Evolutionary conservation across 1,284 basidiomycete species (phyloP).

Genomic region (Dichomitus squalens): DNA sequence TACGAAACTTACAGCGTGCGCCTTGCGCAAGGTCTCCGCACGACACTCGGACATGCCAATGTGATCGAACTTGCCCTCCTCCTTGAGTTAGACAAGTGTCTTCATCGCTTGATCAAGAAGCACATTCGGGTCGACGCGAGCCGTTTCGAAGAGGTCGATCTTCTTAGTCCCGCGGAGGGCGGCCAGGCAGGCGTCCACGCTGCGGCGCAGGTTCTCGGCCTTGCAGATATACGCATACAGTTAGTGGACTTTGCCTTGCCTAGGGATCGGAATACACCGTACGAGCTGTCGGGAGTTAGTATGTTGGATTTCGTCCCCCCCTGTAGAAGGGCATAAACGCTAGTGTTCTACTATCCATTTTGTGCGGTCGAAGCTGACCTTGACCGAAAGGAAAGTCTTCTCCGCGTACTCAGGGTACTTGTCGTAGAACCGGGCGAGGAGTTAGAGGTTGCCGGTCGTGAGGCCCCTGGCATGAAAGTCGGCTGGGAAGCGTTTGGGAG

Average conservation of each 20-base stretch:
- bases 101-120: conserved; percentile 36
- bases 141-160: conserved; percentile 47
- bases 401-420: conserved; percentile 57
- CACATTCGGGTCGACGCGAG: conserved; percentile 35
- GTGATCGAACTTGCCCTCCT: conserved; percentile 48
- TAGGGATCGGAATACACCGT: too few species aligned
- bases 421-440: conserved; percentile 48
- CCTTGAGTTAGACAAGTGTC: conserved; percentile 31
- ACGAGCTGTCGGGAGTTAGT: too few species aligned
- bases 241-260: too few species aligned
- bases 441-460: conserved; percentile 41
- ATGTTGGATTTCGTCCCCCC: background rate
- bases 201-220: background rate
- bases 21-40: conserved; percentile 49
- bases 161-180: conserved; percentile 45
- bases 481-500: conserved; percentile 19
- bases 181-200: conserved; percentile 37
- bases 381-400: conserved; percentile 50
- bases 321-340: background rate
- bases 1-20: conserved; percentile 7
- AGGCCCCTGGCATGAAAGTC: conserved; percentile 46
- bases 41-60: conserved; percentile 52
- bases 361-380: conserved; percentile 26
- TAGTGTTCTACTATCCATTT: background rate
- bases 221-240: background rate